Evolutionary conservation across 192 early-diverging fungal genomes (phyloP), one percentile per base, ranked within the genome.

Genomic region (Thoreauomyces humboldtii): DNA sequence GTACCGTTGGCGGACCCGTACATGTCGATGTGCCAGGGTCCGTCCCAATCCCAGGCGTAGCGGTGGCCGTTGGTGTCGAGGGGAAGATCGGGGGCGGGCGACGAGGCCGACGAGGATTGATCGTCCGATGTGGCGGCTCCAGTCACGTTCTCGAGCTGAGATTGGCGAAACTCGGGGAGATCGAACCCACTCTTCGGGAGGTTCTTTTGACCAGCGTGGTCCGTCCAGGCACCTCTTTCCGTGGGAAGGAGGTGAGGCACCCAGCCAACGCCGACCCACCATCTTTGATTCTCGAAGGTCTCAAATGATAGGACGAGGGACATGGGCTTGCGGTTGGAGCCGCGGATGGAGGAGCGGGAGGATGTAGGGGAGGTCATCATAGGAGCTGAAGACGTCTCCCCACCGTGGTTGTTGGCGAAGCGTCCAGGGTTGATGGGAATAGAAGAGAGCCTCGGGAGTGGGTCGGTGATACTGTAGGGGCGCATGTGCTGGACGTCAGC

Each of bases 241-340:
- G 67, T 72, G 47, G 75, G 74, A 29, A 83, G 69, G 19, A 84
- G 73, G 7, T 78, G 75, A 34, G 82, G 78, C 7, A 84, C 71
- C 82, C 82, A 86, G 14, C 85, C 85, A 11, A 86, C 73, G 7
- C 80, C 82, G 14, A 82, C 69, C 82, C 82, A 86, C 85, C 85
- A 86, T 28, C 85, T 78, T 68, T 86, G 82, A 74, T 86, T 84
- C 74, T 86, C 82, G 60, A 72, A 86, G n/a, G 67, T 62, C 24
- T 58, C 64, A 25, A 71, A 69, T 22, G 24, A 48, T 25, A 71
- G 55, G 25, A 41, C 15, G 70, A 69, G 6, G 60, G 61, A 51
- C 67, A 55, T 48, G 62, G 71, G 25, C 28, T 63, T 65, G 38
- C 58, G 56, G 57, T 69, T 69, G 19, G 56, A 22, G 29, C 58